Percentiles rank a stretch among this genome's conserved stretches.
Evolutionary conservation across 2,329 filamentous ascomycete species (phyloP).

Genomic region (Penicillium frequentans): DNA sequence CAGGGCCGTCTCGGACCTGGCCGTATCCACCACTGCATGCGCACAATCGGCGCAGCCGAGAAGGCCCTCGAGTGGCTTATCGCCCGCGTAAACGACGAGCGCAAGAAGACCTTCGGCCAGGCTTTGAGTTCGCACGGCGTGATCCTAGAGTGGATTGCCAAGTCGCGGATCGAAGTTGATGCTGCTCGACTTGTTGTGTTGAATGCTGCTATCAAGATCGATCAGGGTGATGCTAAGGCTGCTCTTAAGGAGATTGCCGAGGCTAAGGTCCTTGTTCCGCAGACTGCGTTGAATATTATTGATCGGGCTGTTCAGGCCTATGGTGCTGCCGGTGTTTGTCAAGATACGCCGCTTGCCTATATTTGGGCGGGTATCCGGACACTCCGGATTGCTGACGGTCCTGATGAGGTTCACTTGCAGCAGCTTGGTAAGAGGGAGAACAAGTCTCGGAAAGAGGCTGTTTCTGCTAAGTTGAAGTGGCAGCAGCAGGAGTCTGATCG

Average conservation of each 20-base stretch:
- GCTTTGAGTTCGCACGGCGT: constrained; percentile 82
- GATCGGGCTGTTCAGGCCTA: constrained; percentile 93
- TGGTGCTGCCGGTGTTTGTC: constrained; percentile 84
- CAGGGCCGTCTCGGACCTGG: constrained; percentile 94
- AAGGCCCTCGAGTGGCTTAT: constrained; percentile 93
- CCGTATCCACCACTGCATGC: constrained; percentile 97
- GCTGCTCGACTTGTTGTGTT: constrained; percentile 84
- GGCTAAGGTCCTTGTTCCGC: constrained; percentile 88
- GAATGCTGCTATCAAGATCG: constrained; percentile 94
- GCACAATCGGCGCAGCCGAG: constrained; percentile 87
- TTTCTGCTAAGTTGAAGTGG: constrained; percentile 44
- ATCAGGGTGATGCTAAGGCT: constrained; percentile 81
- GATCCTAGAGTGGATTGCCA: constrained; percentile 92
- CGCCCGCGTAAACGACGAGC: constrained; percentile 86
- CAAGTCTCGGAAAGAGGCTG: constrained; percentile 47
- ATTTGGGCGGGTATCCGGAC: constrained; percentile 82
- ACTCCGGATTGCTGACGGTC: constrained; percentile 84
- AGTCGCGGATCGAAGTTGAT: constrained; percentile 90
- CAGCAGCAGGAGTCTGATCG: constrained; percentile 41
- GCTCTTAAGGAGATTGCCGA: constrained; percentile 92
- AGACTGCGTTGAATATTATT: constrained; percentile 79
- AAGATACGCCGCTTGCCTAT: constrained; percentile 87
- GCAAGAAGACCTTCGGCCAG: constrained; percentile 89
- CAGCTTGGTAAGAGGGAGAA: constrained; percentile 58
- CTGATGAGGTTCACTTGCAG: constrained; percentile 87